These are phyloP conservation scores for Euphorbia pulcherrima DNA, from an alignment of 345 rosid species.

Conservation along the genomic window DNA sequence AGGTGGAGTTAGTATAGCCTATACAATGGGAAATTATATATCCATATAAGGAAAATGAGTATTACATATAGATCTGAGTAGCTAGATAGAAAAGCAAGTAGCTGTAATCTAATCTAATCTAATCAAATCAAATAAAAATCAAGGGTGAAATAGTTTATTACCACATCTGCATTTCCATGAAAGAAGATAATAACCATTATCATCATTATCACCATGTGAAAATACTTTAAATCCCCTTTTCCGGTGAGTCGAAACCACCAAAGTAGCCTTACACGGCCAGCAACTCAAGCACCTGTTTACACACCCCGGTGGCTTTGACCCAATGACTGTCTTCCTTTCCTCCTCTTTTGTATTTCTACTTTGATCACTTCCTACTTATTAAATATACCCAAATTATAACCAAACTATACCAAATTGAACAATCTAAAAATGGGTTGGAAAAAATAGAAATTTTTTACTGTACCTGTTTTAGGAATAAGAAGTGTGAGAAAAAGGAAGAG, in stretches of 20 bases:
- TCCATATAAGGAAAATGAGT: not conserved
- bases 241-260: slow-evolving; percentile 37
- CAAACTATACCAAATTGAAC: no score
- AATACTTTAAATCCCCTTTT: not conserved
- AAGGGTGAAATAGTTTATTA: slow-evolving; percentile 47
- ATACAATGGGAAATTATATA: not conserved
- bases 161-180: slow-evolving; percentile 74
- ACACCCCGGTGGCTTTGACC: slow-evolving; percentile 77
- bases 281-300: slow-evolving; percentile 57
- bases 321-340: slow-evolving; percentile 41
- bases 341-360: slow-evolving; percentile 17
- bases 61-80: not conserved
- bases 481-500: slow-evolving; percentile 18
- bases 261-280: slow-evolving; percentile 62
- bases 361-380: slow-evolving; percentile 3
- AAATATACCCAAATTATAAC: no score
- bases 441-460: not conserved
- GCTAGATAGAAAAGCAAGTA: no score
- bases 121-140: not conserved
- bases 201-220: slow-evolving; percentile 12
- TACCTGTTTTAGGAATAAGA: slow-evolving; percentile 33
- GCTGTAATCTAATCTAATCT: not conserved
- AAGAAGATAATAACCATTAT: slow-evolving; percentile 52
- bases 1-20: not conserved
- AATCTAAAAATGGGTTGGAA: not conserved